A percentile compares a stretch with the other conserved stretches of the same genome.
Conservation (phyloP, 2,329 filamentous ascomycete genomes). For the Penicillium capsulatum region DNA sequence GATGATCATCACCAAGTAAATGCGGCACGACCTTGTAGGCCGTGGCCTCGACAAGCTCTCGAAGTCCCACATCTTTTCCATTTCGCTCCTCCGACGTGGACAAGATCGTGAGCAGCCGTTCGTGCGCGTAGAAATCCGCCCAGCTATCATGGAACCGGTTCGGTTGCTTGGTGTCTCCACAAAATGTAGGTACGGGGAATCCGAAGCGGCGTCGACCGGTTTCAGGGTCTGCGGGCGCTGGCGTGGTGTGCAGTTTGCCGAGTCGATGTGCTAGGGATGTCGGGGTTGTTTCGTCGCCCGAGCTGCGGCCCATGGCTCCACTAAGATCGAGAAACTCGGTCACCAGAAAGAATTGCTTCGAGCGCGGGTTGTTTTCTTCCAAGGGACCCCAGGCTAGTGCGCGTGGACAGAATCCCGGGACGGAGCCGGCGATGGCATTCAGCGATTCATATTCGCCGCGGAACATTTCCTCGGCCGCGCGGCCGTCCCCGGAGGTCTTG, state of each 20-base stretch:
- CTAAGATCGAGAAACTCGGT: constrained; percentile 77
- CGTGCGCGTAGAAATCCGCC: constrained; percentile 81
- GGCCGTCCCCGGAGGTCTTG: constrained; percentile 35
- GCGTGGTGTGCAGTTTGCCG: constrained; percentile 71
- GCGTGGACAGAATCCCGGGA: constrained; percentile 71
- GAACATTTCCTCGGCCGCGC: constrained; percentile 38
- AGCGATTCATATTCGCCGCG: constrained; percentile 77
- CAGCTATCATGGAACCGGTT: constrained; percentile 71
- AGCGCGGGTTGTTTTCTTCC: constrained; percentile 36
- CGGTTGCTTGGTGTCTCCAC: constrained; percentile 76
- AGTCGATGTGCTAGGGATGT: constrained; percentile 65
- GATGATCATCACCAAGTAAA: constrained; percentile 64
- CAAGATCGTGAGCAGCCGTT: constrained; percentile 65
- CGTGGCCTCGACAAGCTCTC: constrained; percentile 60
- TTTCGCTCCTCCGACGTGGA: constrained; percentile 56
- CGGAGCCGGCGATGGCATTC: constrained; percentile 68
- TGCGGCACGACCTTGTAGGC: constrained; percentile 65
- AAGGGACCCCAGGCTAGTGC: constrained; percentile 68
- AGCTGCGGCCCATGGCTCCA: constrained; percentile 45
- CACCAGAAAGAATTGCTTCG: constrained; percentile 51
- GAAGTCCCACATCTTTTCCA: constrained; percentile 61
- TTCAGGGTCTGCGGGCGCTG: constrained; percentile 52
- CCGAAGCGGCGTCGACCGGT: constrained; percentile 60
- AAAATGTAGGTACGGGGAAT: constrained; percentile 80
- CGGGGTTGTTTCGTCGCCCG: constrained; percentile 43